Evolutionary conservation across 176 grass and related monocot genomes (phyloP).

Genomic region (Cenchrus purpureus): DNA sequence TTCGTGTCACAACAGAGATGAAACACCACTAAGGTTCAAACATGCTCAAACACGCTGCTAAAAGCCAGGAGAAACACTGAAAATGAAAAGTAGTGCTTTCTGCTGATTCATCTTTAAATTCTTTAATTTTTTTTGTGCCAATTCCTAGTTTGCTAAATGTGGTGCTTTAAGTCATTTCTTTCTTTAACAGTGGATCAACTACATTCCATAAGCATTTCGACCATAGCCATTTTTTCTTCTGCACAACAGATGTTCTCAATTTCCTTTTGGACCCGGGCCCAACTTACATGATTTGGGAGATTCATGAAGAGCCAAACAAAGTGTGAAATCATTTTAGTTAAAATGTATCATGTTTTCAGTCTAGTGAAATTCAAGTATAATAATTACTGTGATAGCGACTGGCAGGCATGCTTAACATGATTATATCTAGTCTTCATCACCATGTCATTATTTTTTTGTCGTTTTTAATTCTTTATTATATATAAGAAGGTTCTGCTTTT

Average conservation of each 20-base stretch:
- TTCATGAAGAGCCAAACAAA: neutral
- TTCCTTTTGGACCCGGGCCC: neutral
- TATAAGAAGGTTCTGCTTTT: neutral
- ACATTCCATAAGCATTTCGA: neutral
- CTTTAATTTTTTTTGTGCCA: neutral
- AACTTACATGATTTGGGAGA: neutral
- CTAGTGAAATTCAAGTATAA: constrained; percentile 3
- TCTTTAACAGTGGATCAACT: neutral
- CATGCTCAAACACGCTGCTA: neutral
- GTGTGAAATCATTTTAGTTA: neutral
- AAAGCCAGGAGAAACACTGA: neutral
- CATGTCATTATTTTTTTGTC: neutral
- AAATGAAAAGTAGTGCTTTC: neutral
- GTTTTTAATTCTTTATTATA: neutral
- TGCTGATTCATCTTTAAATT: neutral
- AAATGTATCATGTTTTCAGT: neutral
- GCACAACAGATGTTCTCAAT: neutral
- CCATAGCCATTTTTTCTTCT: neutral
- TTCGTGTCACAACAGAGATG: neutral
- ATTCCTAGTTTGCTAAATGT: neutral
- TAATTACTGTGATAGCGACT: neutral
- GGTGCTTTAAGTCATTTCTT: neutral
- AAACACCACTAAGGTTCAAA: neutral
- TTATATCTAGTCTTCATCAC: neutral
- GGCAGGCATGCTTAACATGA: neutral